phyloP scores from a whole-genome alignment of 805 yeast species.

The Yarrowia sp. region DNA sequence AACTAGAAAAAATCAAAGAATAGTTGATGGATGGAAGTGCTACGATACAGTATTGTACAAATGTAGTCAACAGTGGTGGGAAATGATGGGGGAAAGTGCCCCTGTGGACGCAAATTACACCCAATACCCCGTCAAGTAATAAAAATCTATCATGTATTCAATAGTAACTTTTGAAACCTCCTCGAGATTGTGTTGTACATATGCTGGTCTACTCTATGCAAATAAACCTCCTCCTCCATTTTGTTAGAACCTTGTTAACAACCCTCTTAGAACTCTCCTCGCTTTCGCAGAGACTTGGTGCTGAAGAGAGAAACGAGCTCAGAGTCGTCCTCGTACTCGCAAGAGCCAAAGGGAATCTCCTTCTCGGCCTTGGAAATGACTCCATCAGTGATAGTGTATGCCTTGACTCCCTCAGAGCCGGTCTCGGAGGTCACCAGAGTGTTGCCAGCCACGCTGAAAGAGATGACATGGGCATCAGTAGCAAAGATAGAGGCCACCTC shows the following conservation, averaged over 20 bases:
- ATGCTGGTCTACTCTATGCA: not conserved
- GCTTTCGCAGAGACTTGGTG: conserved; percentile 51
- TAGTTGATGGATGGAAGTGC: not conserved
- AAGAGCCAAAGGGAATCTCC: conserved; percentile 31
- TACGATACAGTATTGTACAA: too few relatives aligned
- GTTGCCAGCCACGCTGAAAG: conserved; percentile 18
- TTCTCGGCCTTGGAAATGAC: conserved; percentile 29
- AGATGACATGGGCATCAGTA: conserved; percentile 34
- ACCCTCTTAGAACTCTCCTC: conserved; percentile 47
- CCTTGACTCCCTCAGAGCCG: conserved; percentile 31
- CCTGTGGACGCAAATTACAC: too few relatives aligned
- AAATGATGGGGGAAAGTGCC: too few relatives aligned
- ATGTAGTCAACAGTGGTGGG: too few relatives aligned
- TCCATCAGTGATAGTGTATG: conserved; percentile 32
- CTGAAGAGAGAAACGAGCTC: conserved; percentile 50
- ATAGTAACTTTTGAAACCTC: conserved; percentile 3
- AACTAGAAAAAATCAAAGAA: not conserved
- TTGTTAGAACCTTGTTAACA: not conserved
- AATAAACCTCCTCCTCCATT: not conserved
- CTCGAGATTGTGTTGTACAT: not conserved
- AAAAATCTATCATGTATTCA: conserved; percentile 7
- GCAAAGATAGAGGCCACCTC: conserved; percentile 34
- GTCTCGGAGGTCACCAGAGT: conserved; percentile 27
- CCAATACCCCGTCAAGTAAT: too few relatives aligned
- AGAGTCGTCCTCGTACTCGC: conserved; percentile 35